Evolutionary conservation across 225 moss, liverwort and hornwort species (phyloP), one percentile per base, ranked within the genome.

Genomic region (Anthoceros angustus): DNA sequence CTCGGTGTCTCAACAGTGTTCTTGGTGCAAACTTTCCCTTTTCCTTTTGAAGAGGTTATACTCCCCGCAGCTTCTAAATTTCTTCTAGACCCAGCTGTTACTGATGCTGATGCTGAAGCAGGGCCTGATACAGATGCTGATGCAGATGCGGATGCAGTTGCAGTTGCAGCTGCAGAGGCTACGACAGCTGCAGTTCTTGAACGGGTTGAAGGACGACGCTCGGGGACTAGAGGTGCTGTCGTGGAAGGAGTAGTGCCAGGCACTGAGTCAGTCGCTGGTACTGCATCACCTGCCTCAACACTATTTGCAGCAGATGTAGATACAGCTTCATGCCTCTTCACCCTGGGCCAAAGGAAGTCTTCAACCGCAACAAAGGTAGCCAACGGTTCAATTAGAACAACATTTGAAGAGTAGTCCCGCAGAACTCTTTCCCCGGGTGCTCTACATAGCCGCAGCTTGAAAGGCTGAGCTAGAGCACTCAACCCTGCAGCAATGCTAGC

Each of bases 281-380:
- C 55, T 55, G 10, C 15, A 20, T 55, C 55, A 55, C 55, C 55
- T 18, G 5, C 55, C 70, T 92, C 98, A 12, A 84, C 77, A 63
- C 83, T 80, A 70, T 86, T 86, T 6, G 87, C 77, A 42, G 84
- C 73, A 4, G 75, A 82, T 23, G 73, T 71, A 25, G 76, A 62
- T 10, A 73, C 60, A 46, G 74, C 49, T 63, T 92, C 98, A 68
- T 87, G 88, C 10, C 92, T 82, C 75, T 89, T 98, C 70, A 92
- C 98, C n/a, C 98, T 86, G 18, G 92, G 92, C 98, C 98, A 98
- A 48, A 98, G 75, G 62, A 98, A 98, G 32, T 98, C 92, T 72
- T 98, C 98, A 39, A 98, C 89, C 26, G 98, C 86, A 32, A 83
- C 77, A 73, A 98, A 70, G 21, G 98, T 92, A 69, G 98, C 98